Conservation (phyloP, 2,329 filamentous ascomycete species). For the Penicillium crustosum region DNA sequence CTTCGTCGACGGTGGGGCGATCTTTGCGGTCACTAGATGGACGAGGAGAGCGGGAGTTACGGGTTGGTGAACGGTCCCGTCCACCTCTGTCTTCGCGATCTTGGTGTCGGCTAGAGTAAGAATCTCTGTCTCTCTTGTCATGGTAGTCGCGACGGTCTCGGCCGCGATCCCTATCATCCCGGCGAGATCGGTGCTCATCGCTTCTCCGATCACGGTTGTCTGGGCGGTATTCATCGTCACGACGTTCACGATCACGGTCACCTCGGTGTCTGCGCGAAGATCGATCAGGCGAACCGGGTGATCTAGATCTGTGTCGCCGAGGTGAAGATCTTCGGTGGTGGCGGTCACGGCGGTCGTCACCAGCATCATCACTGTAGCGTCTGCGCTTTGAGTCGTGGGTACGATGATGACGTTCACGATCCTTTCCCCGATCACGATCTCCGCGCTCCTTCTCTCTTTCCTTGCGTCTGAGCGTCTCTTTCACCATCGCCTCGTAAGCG, state of each 20-base stretch:
- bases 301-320: conserved; percentile 28
- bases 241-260: conserved; percentile 24
- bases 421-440: conserved; percentile 19
- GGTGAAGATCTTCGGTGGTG: conserved; percentile 22
- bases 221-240: conserved; percentile 8
- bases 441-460: conserved; percentile 26
- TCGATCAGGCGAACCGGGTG: conserved; percentile 25
- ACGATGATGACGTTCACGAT: conserved; percentile 24
- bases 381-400: conserved; percentile 25
- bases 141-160: conserved; percentile 18
- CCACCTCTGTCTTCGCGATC: conserved; percentile 28
- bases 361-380: conserved; percentile 27
- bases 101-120: conserved; percentile 22
- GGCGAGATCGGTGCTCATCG: conserved; percentile 12
- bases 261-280: conserved; percentile 27
- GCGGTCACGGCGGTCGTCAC: conserved; percentile 24
- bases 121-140: conserved; percentile 25
- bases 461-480: conserved; percentile 42
- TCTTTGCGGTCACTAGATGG: conserved; percentile 16
- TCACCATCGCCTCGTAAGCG: conserved; percentile 62
- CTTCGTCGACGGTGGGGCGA: conserved; percentile 8
- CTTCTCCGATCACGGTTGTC: conserved; percentile 15
- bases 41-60: conserved; percentile 27
- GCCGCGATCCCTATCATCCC: conserved; percentile 16
- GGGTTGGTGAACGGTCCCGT: conserved; percentile 24